Base-by-base conservation (phyloP, 768 basidiomycete genomes). In the Amanita rubescens region DNA sequence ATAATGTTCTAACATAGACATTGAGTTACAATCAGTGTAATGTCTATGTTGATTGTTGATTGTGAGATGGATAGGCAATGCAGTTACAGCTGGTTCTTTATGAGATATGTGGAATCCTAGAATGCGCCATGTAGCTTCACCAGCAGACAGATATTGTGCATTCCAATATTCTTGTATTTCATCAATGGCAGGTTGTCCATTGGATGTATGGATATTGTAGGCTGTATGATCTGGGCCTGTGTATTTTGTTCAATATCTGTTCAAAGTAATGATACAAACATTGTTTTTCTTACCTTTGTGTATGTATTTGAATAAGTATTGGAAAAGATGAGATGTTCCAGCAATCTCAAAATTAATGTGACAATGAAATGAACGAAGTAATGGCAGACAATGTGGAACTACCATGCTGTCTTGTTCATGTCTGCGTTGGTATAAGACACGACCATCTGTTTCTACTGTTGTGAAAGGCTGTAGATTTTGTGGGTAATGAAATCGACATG, bases 261-360 rank as follows among this genome's bases (percentile, higher is more conserved):
- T n/a, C n/a, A n/a, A n/a, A n/a, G n/a, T n/a, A n/a, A n/a, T n/a
- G n/a, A n/a, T n/a, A n/a, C n/a, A n/a, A n/a, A n/a, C n/a, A n/a
- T n/a, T n/a, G n/a, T n/a, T n/a, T n/a, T n/a, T n/a, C n/a, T n/a
- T n/a, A n/a, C n/a, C n/a, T n/a, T n/a, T n/a, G n/a, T n/a, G n/a
- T n/a, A n/a, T n/a, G n/a, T n/a, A n/a, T n/a, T n/a, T n/a, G n/a
- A n/a, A n/a, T n/a, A n/a, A n/a, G n/a, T n/a, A n/a, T n/a, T n/a
- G n/a, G n/a, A n/a, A n/a, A n/a, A n/a, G n/a, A n/a, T n/a, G n/a
- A n/a, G n/a, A n/a, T n/a, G 34, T 60, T 35, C 51, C 61, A 0
- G 67, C 64, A 9, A 64, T 59, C 27, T 72, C 70, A 37, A 72
- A 60, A 48, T 72, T 71, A 37, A 73, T 67, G 53, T 74, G 71